Evolutionary conservation across 2,329 filamentous ascomycete species (phyloP), one percentile per base, ranked within the genome.

Genomic region (Hymenotorrendiella dingleyae): DNA sequence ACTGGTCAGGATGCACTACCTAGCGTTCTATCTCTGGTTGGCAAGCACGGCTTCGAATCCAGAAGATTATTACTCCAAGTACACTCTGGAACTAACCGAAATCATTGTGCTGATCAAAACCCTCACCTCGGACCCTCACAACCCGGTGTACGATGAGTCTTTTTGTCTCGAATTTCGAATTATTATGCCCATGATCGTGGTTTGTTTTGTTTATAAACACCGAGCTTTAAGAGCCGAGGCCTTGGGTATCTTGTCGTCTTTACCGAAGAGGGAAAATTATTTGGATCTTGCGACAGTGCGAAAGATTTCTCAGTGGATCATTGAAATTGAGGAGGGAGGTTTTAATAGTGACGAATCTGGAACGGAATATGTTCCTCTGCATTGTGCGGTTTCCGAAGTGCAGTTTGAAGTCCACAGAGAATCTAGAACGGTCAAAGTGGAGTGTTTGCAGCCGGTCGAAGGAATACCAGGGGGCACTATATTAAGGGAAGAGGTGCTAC

Each of bases 311-410:
- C 6, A 35, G 10, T 50, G 47, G 47, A 23, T 47, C 16, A 27
- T 30, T 3, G 41, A 34, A 3, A 21, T 47, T 32, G 47, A 47
- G 17, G 45, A 47, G 26, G 40, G 22, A 8, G 35, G 21, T 16
- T 21, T 26, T 17, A 16, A 28, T 14, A 26, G 11, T 6, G 19
- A 37, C 3, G 36, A 40, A 27, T n/a, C n/a, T n/a, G n/a, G n/a
- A n/a, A n/a, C n/a, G n/a, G 34, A 36, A 21, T 47, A 47, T 40
- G 40, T 47, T 4, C 36, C 40, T 17, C 36, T 43, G 26, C 36
- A 43, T 14, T 32, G 32, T 14, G 22, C 35, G 7, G 40, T 33
- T 9, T 33, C 29, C 9, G 8, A 40, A 7, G 22, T 17, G 19
- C 21, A 20, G 11, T 19, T 43, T 6, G 36, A 43, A 28, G 21